Conservation (phyloP, 352 stramenopile species). For the Globisporangium alternatum region DNA sequence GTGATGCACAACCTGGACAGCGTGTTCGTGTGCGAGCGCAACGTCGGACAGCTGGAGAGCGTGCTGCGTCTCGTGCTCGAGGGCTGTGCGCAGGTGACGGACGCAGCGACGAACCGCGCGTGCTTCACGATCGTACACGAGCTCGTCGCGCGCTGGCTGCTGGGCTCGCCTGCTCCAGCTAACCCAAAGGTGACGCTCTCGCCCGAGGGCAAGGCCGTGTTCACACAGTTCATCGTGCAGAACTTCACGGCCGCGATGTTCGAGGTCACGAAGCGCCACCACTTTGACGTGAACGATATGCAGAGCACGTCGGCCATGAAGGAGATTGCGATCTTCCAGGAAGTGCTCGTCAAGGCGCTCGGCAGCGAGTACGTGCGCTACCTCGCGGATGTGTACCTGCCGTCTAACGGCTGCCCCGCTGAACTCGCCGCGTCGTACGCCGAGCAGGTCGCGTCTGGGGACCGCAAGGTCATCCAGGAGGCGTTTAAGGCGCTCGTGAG, state of each 20-base stretch:
- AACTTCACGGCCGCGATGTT: slow-evolving; percentile 79
- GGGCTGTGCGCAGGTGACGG: slow-evolving; percentile 58
- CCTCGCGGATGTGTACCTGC: slow-evolving; percentile 61
- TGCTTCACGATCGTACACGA: slow-evolving; percentile 77
- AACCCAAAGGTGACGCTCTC: slow-evolving; percentile 21
- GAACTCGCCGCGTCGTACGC: slow-evolving; percentile 60
- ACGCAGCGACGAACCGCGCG: slow-evolving; percentile 71
- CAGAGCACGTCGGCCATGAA: slow-evolving; percentile 65
- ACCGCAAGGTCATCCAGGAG: slow-evolving; percentile 61
- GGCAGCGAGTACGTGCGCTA: slow-evolving; percentile 63
- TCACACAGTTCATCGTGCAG: slow-evolving; percentile 63
- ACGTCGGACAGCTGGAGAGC: slow-evolving; percentile 59
- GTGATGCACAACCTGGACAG: slow-evolving; percentile 62
- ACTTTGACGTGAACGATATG: slow-evolving; percentile 76
- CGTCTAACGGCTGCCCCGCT: slow-evolving; percentile 48
- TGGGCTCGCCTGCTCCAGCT: too few species aligned
- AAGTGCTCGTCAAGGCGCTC: slow-evolving; percentile 49
- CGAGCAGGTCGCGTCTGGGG: slow-evolving; percentile 51
- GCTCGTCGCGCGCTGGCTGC: slow-evolving; percentile 59
- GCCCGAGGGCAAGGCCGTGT: slow-evolving; percentile 36
- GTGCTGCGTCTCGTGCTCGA: slow-evolving; percentile 70
- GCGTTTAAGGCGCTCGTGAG: slow-evolving; percentile 68
- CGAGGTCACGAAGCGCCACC: slow-evolving; percentile 46
- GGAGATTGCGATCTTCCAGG: slow-evolving; percentile 73
- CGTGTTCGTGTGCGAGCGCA: slow-evolving; percentile 67